Evolutionary conservation across 2,329 filamentous ascomycete genomes (phyloP).

Genomic region (Paecilomyces fulvus): DNA sequence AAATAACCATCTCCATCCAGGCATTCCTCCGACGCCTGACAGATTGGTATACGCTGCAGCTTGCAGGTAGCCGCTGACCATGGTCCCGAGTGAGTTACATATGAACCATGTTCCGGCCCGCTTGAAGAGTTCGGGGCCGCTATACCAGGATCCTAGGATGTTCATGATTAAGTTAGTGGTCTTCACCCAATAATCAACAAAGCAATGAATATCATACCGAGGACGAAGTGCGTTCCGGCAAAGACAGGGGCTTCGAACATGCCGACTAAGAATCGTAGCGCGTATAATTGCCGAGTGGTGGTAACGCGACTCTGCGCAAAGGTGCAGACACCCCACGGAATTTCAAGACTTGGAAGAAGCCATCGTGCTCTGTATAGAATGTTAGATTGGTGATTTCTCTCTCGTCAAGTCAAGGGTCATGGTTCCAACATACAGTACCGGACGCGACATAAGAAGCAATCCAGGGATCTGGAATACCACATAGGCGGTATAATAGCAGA

Average conservation of each 20-base stretch:
- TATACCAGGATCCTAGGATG: constrained; percentile 36
- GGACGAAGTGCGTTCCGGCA: constrained; percentile 25
- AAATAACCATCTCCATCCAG: constrained; percentile 50
- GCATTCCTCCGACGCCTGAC: constrained; percentile 41
- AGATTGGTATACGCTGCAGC: constrained; percentile 46
- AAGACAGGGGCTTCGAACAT: constrained; percentile 26
- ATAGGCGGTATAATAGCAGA: constrained; percentile 19
- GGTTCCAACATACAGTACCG: constrained; percentile 13
- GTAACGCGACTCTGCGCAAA: constrained; percentile 25
- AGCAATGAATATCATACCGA: constrained; percentile 10
- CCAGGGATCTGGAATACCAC: constrained; percentile 24
- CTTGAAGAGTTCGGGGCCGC: constrained; percentile 42
- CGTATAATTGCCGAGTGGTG: constrained; percentile 24
- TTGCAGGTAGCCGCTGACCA: constrained; percentile 52
- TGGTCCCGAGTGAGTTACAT: constrained; percentile 44
- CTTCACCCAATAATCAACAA: neutral
- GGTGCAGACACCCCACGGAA: constrained; percentile 27
- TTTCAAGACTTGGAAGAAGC: constrained; percentile 20
- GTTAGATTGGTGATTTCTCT: neutral
- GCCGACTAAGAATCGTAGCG: constrained; percentile 25
- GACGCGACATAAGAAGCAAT: constrained; percentile 21
- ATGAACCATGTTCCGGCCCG: constrained; percentile 48
- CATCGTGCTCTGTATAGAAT: neutral
- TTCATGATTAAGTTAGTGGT: neutral
- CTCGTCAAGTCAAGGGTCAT: constrained; percentile 8